Evolutionary conservation across 768 basidiomycete genomes (phyloP), one percentile per base, ranked within the genome.

Genomic region (Gautieria morchelliformis): DNA sequence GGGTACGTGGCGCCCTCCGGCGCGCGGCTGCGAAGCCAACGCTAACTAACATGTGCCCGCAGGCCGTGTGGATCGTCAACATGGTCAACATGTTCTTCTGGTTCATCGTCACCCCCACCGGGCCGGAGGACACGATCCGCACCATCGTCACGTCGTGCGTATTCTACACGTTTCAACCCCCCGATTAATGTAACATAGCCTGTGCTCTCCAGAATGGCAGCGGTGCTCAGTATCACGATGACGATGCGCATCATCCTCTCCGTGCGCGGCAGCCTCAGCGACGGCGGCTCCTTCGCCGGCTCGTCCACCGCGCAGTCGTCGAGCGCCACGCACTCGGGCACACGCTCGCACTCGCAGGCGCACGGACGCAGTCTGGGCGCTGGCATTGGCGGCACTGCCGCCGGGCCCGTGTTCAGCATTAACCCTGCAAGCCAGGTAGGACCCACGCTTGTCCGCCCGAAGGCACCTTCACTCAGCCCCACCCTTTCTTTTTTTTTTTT

Each of bases 221-320:
- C 86, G 10, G 89, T 91, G 35, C 81, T 92, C 59, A 92, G 90
- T 30, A 84, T 87, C 41, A 89, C 89, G 17, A 92, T 92, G 90
- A 80, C 83, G 33, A 83, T 91, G 65, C 88, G 89, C 63, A 89
- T 93, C 74, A 77, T 93, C 61, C 85, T 93, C 64, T 79, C 81
- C 60, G 84, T 92, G 52, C 83, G 87, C 55, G 89, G 89, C n/a
- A 68, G 80, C 24, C 86, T 91, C 67, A 77, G 73, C 22, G 69
- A 78, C 42, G 89, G 89, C 42, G 89, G 89, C 20, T 74, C 77
- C 46, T 91, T 89, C 66, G 79, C 81, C 15, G 65, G 65, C 22
- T 69, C 77, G n/a, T 77, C 78, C 55, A 78, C 70, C 27, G 71
- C 76, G 5, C 65, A 59, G 24, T 56, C 67, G 11, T 64, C 70